These are phyloP conservation scores for Boletus semigastroideus DNA, from an alignment of 1,284 basidiomycete genomes.

Conservation along the genomic window DNA sequence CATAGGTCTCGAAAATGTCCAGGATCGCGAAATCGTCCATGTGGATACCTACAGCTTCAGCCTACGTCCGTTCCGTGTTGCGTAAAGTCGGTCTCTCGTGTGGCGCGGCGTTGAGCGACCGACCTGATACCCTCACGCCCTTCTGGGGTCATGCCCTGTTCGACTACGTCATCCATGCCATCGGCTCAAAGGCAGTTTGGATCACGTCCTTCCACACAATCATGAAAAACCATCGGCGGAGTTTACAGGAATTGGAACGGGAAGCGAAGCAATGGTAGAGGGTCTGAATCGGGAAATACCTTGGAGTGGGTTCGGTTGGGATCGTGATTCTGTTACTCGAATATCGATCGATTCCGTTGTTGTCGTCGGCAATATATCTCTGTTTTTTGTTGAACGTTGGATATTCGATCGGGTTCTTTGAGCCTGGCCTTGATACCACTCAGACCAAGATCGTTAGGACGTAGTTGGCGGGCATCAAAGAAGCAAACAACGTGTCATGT, in stretches of 20 bases:
- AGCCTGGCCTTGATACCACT: too few relatives aligned
- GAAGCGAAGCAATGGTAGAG: slow-evolving; percentile 51
- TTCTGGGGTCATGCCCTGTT: slow-evolving; percentile 90
- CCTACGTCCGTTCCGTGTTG: slow-evolving; percentile 80
- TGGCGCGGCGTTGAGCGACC: slow-evolving; percentile 74
- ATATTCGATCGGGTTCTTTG: too few relatives aligned
- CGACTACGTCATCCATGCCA: slow-evolving; percentile 68
- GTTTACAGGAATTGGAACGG: slow-evolving; percentile 44
- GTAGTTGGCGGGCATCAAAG: too few relatives aligned
- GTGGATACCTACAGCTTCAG: slow-evolving; percentile 75
- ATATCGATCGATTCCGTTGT: too few relatives aligned
- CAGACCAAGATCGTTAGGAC: too few relatives aligned
- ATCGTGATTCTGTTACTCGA: too few relatives aligned
- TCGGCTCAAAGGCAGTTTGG: slow-evolving; percentile 56
- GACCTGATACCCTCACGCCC: slow-evolving; percentile 81
- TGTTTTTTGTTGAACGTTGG: too few relatives aligned
- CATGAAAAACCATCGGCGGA: slow-evolving; percentile 77
- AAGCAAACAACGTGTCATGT: too few relatives aligned
- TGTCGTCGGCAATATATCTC: too few relatives aligned
- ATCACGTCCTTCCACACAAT: slow-evolving; percentile 65
- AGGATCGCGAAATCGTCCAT: slow-evolving; percentile 70
- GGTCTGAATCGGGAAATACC: too few relatives aligned
- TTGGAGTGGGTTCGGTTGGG: too few relatives aligned
- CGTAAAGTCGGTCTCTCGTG: slow-evolving; percentile 74
- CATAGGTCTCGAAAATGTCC: slow-evolving; percentile 79